phyloP scores from a whole-genome alignment of 331 rosid species.

The Erythrophleum ivorense region DNA sequence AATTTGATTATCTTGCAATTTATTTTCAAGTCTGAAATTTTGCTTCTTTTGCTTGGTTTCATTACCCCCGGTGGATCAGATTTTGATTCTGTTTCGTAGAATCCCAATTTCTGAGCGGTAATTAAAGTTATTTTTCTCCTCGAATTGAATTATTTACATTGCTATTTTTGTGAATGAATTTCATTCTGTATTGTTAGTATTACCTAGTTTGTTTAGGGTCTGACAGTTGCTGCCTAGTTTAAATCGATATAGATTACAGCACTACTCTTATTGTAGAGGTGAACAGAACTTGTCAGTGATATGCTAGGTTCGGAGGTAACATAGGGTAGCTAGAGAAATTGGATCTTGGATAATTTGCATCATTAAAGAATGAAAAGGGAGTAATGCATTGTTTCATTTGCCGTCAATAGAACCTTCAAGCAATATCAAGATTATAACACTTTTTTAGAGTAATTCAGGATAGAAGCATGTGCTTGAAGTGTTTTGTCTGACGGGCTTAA shows the following conservation, averaged over 20 bases:
- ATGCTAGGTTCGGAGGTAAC: neutral
- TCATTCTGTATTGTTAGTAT: neutral
- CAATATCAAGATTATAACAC: neutral
- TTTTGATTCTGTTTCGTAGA: constrained; percentile 23
- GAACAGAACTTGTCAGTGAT: neutral
- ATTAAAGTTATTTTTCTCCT: constrained; percentile 1
- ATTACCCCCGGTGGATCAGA: constrained; percentile 35
- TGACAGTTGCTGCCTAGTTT: neutral
- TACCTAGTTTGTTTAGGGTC: neutral
- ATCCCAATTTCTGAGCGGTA: constrained; percentile 31
- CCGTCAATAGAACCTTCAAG: constrained; percentile 11
- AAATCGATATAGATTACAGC: neutral
- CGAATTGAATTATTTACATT: constrained; percentile 10
- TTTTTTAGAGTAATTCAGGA: neutral
- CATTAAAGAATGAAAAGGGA: neutral
- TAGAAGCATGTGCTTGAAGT: constrained; percentile 14
- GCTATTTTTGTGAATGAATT: neutral
- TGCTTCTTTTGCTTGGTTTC: neutral
- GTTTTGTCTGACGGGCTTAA: neutral
- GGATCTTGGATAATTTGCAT: constrained; percentile 13
- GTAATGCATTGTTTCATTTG: neutral
- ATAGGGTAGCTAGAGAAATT: neutral
- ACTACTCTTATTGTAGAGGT: neutral
- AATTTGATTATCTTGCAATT: constrained; percentile 8
- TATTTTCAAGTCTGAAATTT: constrained; percentile 9